Conservation (phyloP, 768 basidiomycete species). For the Plicaturopsis crispa region DNA sequence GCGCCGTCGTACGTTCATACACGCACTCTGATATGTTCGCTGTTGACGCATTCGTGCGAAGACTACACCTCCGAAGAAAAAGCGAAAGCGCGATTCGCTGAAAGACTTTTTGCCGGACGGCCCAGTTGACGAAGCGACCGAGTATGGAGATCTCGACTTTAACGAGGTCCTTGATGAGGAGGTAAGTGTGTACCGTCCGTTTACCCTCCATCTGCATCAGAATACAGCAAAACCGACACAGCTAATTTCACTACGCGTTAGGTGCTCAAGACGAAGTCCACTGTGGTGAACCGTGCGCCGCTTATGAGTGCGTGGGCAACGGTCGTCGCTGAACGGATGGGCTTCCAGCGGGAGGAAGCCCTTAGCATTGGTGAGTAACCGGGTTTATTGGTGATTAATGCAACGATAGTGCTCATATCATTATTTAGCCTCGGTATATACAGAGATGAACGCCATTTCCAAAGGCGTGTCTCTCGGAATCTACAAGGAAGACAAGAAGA, state of each 20-base stretch:
- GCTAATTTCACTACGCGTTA: conserved; percentile 18
- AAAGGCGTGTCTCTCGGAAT: conserved; percentile 84
- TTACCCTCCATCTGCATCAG: background rate
- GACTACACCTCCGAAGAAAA: conserved; percentile 42
- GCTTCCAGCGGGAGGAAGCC: conserved; percentile 85
- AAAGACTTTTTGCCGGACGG: conserved; percentile 55
- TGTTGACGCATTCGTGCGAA: too few species aligned
- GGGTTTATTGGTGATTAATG: background rate
- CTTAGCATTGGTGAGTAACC: conserved; percentile 72
- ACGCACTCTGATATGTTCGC: too few species aligned
- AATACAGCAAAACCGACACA: conserved; percentile 1
- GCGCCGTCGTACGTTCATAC: too few species aligned
- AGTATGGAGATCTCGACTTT: conserved; percentile 57
- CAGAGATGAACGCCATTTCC: conserved; percentile 83
- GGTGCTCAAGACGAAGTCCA: conserved; percentile 52
- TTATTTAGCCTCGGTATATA: conserved; percentile 84
- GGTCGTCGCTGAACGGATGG: conserved; percentile 76
- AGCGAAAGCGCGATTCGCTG: conserved; percentile 41
- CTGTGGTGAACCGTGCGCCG: conserved; percentile 85
- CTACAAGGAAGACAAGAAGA: conserved; percentile 47
- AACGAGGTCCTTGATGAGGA: conserved; percentile 67
- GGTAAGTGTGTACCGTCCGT: conserved; percentile 25
- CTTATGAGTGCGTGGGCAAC: conserved; percentile 93
- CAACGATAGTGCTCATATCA: background rate
- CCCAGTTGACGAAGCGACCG: conserved; percentile 41